Base-by-base conservation (phyloP, 2,329 filamentous ascomycete genomes). In the Annulohypoxylon truncatum region DNA sequence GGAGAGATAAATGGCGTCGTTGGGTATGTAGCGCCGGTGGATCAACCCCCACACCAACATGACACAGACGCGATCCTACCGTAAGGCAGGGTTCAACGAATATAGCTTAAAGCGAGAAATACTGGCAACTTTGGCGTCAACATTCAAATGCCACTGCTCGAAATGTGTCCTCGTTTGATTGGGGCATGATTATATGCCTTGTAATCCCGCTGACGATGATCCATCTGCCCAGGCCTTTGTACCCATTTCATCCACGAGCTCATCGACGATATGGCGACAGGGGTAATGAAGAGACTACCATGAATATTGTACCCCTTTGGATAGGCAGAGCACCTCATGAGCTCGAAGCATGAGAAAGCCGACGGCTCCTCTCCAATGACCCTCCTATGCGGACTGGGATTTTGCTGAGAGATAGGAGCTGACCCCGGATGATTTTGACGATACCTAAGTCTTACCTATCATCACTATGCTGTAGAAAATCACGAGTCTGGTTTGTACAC, bases 81-180 rank as follows among this genome's bases (percentile, higher is more conserved):
- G 46, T 50, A 46, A 46, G 38, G 29, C 24, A 59, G 18, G 53
- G 50, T 31, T 42, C 18, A 40, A 24, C 33, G 26, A 13, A 54
- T 38, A 61, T 50, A 44, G 31, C 56, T 50, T 22, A n/a, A 46
- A 42, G 13, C 40, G 12, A 33, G 26, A 26, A 40, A 22, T 28
- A 46, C 54, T 18, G 54, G 15, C 15, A 28, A 20, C 42, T 47
- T 58, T 29, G 48, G 51, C 42, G 40, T 56, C 47, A 63, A 28
- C 40, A 48, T 9, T 54, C 9, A n/a, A 44, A 13, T 18, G 24
- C 8, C 31, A 46, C 33, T 50, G 40, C 55, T 53, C 20, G 35
- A 65, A 61, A 68, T 71, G 67, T 68, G 69, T 68, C 40, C 42
- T n/a, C 10, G 38, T 55, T 24, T 71, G 64, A 70, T 70, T 71